These are phyloP conservation scores for Penicillium carneum DNA, from an alignment of 2,329 filamentous ascomycete species.

Conservation along the genomic window DNA sequence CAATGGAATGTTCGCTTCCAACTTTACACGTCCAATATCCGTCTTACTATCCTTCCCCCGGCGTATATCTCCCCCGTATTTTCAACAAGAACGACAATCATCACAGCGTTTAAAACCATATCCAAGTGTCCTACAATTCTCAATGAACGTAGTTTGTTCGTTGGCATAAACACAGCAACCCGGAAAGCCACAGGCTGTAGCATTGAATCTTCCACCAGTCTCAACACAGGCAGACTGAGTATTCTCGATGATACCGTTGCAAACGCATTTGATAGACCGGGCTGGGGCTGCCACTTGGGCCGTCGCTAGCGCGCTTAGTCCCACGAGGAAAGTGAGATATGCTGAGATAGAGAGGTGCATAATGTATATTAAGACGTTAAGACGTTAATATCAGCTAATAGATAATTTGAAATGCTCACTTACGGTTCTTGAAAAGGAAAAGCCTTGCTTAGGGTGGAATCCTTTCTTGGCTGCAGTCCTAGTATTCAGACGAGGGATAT, in stretches of 20 bases:
- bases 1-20: not conserved
- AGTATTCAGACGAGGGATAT: not conserved
- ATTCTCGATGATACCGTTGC: not conserved
- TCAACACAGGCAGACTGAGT: slow-evolving; percentile 7
- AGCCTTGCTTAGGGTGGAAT: not conserved
- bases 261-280: slow-evolving; percentile 16
- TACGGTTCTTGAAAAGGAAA: not conserved
- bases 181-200: slow-evolving; percentile 10
- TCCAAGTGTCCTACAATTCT: slow-evolving; percentile 11
- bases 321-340: slow-evolving; percentile 2
- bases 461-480: not conserved
- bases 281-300: not conserved
- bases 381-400: not conserved
- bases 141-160: slow-evolving; percentile 16
- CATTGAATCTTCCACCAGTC: slow-evolving; percentile 13
- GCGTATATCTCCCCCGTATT: not conserved
- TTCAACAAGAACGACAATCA: slow-evolving; percentile 18
- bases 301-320: not conserved
- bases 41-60: not conserved
- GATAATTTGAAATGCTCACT: not conserved
- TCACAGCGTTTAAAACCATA: slow-evolving; percentile 19
- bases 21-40: not conserved
- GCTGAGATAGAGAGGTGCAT: slow-evolving; percentile 8
- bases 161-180: slow-evolving; percentile 21
- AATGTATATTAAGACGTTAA: not conserved